Evolutionary conservation across 164 flowering plant genomes (phyloP), one percentile per base, ranked within the genome.

Genomic region (Vitis amurensis): DNA sequence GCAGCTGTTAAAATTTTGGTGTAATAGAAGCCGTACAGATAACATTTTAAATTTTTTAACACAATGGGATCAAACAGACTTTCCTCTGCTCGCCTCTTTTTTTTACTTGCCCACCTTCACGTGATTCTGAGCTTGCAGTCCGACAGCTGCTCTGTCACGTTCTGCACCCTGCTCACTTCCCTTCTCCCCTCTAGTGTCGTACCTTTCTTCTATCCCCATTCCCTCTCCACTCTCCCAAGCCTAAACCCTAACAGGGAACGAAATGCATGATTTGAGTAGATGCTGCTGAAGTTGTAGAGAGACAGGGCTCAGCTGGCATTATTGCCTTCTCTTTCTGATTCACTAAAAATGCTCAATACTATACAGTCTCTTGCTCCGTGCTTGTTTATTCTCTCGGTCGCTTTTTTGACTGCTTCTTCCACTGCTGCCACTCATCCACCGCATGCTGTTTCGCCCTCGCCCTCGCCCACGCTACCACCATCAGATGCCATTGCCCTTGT

Each of bases 401-500:
- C 70, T n/a, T 55, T 55, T 11, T 63, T 56, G 63, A 19, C 65
- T 49, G 4, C 37, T 47, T 56, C 19, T 63, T 29, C 61, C 17
- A 11, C 31, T 31, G 58, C 66, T 29, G 15, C 57, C 53, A 61
- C 10, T n/a, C 55, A 14, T 56, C 23, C 50, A 5, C 49, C 12
- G 27, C 27, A 23, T 23, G 27, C 27, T 23, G 2, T 23, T 23
- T 23, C 27, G 27, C 27, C 27, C 27, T 23, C 27, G 3, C 60
- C 63, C 15, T 23, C 61, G 61, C 59, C 30, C 58, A 50, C 19
- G 11, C 11, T 14, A 0, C 23, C 49, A 3, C 78, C 82, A 4
- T 56, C 81, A 17, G 98, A 91, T 50, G 91, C 92, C 4, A n/a
- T 68, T 1, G 81, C 88, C 0, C 83, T 93, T 15, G 79, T 91